Base-by-base conservation (phyloP, 2,329 filamentous ascomycete genomes). In the Scytalidium sp. region DNA sequence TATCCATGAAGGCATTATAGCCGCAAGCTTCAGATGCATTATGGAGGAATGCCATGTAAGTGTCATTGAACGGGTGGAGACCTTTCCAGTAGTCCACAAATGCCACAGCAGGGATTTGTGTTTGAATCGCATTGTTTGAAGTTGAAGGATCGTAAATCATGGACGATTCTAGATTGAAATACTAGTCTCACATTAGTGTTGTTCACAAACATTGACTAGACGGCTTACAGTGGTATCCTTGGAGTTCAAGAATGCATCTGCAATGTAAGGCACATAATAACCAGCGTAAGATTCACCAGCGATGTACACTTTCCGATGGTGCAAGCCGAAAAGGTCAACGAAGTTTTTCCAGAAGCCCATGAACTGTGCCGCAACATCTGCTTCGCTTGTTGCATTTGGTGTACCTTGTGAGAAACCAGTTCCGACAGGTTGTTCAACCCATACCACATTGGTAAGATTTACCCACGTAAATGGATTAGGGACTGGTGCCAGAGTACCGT, bases 301-400 rank as follows among this genome's bases (percentile, higher is more conserved):
- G 50, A 94, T 79, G 65, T 87, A 93, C 9, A 90, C 77, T 55
- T 87, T 87, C 59, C 79, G 81, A 11, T 78, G 77, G 19, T 87
- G 75, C 60, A 90, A 73, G n/a, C 69, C 73, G 57, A 91, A 91
- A 0, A 83, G 83, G 27, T 88, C 74, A 50, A 90, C 70, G 58
- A 90, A 91, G 69, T 90, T 90, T 70, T 85, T 84, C 76, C 84
- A 91, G 70, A 90, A 94, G 45, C 85, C 85, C 15, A 87, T 73
- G 64, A 93, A 90, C 57, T 92, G 80, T n/a, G 71, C 67, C 0
- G 86, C 85, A 1, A 87, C 75, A 56, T 90, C 86, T 23, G 81
- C 77, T 56, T 90, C 83, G 57, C 78, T 80, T 3, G 73, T 81
- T 9, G 85, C 85, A 0, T 78, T 87, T 3, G 82, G 74, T 0